phyloP scores from a whole-genome alignment of 1,284 basidiomycete species.

The Abortiporus biennis region DNA sequence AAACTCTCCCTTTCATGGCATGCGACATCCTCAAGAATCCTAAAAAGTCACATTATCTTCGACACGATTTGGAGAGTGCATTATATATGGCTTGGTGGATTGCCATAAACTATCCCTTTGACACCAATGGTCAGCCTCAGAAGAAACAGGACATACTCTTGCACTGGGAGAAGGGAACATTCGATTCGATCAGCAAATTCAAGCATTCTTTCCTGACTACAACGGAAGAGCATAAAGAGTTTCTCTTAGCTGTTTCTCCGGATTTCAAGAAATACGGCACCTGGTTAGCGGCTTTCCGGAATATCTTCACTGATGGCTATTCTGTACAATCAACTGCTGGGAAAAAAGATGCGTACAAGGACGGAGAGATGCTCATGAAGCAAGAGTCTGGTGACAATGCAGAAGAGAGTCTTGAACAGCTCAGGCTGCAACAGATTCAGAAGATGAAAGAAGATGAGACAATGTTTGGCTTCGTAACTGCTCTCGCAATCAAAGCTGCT shows the following conservation, averaged over 20 bases:
- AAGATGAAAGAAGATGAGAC: too few relatives aligned
- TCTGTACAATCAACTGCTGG: too few relatives aligned
- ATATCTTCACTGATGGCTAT: background rate
- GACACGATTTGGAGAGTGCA: conserved; percentile 11
- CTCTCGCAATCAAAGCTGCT: too few relatives aligned
- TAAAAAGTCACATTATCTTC: conserved; percentile 3
- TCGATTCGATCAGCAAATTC: background rate
- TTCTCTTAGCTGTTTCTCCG: too few relatives aligned
- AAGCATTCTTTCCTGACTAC: background rate
- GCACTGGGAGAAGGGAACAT: background rate
- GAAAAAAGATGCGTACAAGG: too few relatives aligned
- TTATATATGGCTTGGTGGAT: conserved; percentile 7
- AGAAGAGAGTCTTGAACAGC: too few relatives aligned
- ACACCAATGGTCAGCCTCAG: background rate
- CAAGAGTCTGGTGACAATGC: too few relatives aligned
- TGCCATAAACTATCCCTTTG: background rate
- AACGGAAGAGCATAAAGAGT: background rate
- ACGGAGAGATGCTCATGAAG: too few relatives aligned
- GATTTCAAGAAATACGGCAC: background rate
- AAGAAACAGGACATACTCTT: background rate
- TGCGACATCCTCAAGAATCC: conserved; percentile 4
- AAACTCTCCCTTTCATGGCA: conserved; percentile 13
- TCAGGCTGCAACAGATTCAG: too few relatives aligned
- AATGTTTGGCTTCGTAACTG: too few relatives aligned
- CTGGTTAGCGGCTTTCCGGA: background rate